These are phyloP conservation scores for Pleomassaria siparia DNA, from an alignment of 2,329 filamentous ascomycete species.

Conservation along the genomic window DNA sequence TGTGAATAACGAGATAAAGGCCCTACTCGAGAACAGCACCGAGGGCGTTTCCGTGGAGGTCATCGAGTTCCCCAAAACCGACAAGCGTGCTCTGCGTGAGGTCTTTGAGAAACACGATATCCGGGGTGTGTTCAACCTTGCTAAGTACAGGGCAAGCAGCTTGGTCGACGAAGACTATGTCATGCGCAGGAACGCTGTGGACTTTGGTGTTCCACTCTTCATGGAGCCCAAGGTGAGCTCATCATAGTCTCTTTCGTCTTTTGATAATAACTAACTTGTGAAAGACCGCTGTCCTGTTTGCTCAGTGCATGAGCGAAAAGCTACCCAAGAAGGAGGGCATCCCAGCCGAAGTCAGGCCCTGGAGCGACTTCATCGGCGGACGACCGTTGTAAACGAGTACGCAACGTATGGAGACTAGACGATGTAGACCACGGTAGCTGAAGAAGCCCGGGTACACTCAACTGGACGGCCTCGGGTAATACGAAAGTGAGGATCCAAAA, in stretches of 20 bases:
- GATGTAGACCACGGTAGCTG: too few species aligned
- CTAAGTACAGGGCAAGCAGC: constrained; percentile 78
- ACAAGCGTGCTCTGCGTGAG: constrained; percentile 91
- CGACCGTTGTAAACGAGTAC: constrained; percentile 28
- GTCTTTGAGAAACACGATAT: constrained; percentile 98
- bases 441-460: too few species aligned
- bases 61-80: constrained; percentile 94
- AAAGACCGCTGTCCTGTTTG: constrained; percentile 92
- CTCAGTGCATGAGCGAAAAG: constrained; percentile 96
- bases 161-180: constrained; percentile 93
- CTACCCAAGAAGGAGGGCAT: constrained; percentile 86
- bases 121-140: constrained; percentile 92
- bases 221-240: constrained; percentile 91
- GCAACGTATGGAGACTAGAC: neutral
- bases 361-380: constrained; percentile 88
- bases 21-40: constrained; percentile 71
- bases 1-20: constrained; percentile 78
- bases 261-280: constrained; percentile 16
- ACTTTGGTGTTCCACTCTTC: constrained; percentile 96
- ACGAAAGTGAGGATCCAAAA: too few species aligned
- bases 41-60: constrained; percentile 77
- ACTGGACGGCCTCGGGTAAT: too few species aligned
- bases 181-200: constrained; percentile 96
- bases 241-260: neutral
- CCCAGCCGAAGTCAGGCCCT: constrained; percentile 85